A percentile compares a stretch with the other conserved stretches of the same genome.
Evolutionary conservation across 257 asterid species (phyloP).

Genomic region (Primulina tabacum): DNA sequence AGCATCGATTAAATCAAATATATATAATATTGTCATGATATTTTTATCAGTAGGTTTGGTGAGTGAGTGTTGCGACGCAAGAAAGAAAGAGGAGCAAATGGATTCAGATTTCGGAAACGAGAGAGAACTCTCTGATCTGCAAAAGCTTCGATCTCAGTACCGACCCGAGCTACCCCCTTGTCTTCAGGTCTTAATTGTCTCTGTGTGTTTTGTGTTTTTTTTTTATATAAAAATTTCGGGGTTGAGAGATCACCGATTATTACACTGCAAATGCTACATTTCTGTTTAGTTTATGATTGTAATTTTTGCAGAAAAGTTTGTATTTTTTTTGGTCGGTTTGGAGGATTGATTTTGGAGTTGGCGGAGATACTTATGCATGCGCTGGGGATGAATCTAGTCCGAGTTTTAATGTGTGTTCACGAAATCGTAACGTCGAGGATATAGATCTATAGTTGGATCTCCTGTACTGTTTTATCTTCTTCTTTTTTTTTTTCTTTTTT

Average conservation of each 20-base stretch:
- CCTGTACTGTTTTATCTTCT: not conserved
- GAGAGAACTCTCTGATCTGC: conserved; percentile 84
- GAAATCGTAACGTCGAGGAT: conserved; percentile 21
- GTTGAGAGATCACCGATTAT: not conserved
- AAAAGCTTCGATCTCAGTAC: conserved; percentile 70
- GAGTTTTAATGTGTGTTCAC: conserved; percentile 1
- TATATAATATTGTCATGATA: no score
- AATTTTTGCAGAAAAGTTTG: not conserved
- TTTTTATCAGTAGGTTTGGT: conserved; percentile 18
- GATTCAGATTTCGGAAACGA: conserved; percentile 75
- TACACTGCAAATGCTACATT: not conserved
- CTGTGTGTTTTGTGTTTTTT: not conserved
- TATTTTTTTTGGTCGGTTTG: conserved; percentile 9
- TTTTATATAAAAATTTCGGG: not conserved
- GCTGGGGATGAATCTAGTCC: conserved; percentile 8
- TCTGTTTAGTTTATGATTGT: not conserved
- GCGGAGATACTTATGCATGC: not conserved
- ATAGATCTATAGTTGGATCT: not conserved
- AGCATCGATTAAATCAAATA: no score
- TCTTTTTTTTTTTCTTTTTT: no score
- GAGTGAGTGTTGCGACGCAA: conserved; percentile 16
- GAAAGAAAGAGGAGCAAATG: conserved; percentile 33
- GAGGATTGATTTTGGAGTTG: conserved; percentile 13
- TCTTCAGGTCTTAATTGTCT: conserved; percentile 56
- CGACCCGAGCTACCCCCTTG: conserved; percentile 86